Evolutionary conservation across 768 basidiomycete species (phyloP).

Genomic region (Lanmaoa rubissima): DNA sequence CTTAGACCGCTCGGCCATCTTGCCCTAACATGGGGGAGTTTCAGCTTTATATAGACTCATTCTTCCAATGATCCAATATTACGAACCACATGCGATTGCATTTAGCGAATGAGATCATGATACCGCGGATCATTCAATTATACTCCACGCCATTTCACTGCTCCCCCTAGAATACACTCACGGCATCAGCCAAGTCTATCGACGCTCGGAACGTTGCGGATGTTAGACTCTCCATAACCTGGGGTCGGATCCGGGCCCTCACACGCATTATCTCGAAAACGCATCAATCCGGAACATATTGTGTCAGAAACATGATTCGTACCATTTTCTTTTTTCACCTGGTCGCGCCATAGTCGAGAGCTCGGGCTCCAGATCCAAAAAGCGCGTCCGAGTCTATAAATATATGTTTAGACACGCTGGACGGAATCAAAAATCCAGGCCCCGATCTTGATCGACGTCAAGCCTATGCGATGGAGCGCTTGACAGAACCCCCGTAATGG

Average conservation of each 20-base stretch:
- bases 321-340: too few species aligned
- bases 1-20: slow-evolving; percentile 62
- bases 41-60: neutral
- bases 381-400: neutral
- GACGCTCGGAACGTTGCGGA: neutral
- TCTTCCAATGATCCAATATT: neutral
- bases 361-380: neutral
- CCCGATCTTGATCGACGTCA: neutral
- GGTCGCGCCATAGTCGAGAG: neutral
- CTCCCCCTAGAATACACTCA: neutral
- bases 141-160: neutral
- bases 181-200: neutral
- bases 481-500: neutral
- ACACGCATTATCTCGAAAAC: too few species aligned
- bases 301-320: too few species aligned
- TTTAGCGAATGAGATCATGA: too few species aligned
- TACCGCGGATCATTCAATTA: neutral
- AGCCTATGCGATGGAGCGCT: neutral
- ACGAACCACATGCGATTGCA: too few species aligned
- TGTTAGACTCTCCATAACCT: neutral
- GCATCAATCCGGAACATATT: too few species aligned
- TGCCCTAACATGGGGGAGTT: slow-evolving; percentile 13
- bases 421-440: neutral
- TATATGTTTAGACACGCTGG: neutral
- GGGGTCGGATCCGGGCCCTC: neutral